Evolutionary conservation across 805 yeast genomes (phyloP).

Genomic region (Teunomyces atbi): DNA sequence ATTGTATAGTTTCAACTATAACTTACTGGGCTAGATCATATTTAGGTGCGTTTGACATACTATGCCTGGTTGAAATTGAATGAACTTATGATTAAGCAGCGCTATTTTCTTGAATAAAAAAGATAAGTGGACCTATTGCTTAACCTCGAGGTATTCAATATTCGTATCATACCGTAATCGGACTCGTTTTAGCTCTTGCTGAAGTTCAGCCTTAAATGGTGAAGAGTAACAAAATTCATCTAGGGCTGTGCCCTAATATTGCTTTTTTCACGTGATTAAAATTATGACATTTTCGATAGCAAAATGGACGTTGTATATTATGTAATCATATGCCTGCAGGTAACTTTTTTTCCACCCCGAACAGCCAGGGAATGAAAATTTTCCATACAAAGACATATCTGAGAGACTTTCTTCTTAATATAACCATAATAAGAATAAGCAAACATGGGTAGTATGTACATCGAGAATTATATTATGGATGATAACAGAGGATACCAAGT

Average conservation of each 20-base stretch:
- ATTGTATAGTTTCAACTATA: no score
- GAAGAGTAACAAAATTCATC: no score
- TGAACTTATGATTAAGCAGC: no score
- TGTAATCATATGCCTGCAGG: neutral
- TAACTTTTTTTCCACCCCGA: slow-evolving; percentile 3
- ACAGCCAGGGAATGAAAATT: slow-evolving; percentile 16
- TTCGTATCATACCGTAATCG: no score
- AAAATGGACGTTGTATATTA: neutral
- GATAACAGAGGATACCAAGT: slow-evolving; percentile 3
- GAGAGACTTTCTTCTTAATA: slow-evolving; percentile 14
- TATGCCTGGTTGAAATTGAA: no score
- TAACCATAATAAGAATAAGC: slow-evolving; percentile 33
- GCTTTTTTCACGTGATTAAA: neutral
- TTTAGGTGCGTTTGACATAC: no score
- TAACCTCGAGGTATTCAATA: no score
- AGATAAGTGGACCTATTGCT: no score
- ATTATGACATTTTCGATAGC: neutral
- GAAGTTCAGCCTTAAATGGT: no score
- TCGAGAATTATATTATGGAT: neutral
- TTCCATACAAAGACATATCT: slow-evolving; percentile 15
- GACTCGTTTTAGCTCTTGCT: no score
- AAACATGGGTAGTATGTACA: slow-evolving; percentile 70
- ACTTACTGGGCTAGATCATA: no score
- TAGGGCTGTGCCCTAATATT: neutral
- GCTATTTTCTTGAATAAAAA: no score